phyloP scores from a whole-genome alignment of 176 grass and related monocot genomes.

The Carex cristatella region DNA sequence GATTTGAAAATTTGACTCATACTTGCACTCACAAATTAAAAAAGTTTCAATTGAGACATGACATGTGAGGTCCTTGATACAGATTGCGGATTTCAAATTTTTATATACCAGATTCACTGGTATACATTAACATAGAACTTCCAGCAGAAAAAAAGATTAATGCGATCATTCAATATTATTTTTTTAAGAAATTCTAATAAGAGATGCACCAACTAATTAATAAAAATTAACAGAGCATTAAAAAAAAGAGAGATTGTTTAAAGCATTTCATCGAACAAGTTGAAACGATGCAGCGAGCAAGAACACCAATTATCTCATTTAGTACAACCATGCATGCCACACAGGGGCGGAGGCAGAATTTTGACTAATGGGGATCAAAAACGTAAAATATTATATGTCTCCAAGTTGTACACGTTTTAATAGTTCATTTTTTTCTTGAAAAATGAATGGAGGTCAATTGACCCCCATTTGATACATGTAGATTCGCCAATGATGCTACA shows the following conservation, averaged over 20 bases:
- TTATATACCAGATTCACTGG: neutral
- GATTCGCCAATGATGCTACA: too few species aligned
- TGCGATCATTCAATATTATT: neutral
- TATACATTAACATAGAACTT: neutral
- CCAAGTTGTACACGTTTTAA: too few species aligned
- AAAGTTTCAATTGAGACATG: neutral
- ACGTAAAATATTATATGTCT: too few species aligned
- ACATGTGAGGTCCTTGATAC: neutral
- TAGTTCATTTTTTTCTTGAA: too few species aligned
- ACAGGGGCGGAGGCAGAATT: too few species aligned
- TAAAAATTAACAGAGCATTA: neutral
- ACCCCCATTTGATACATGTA: too few species aligned
- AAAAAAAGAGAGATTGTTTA: neutral
- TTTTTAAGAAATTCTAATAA: neutral
- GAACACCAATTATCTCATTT: conserved; percentile 2
- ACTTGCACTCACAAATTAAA: too few species aligned
- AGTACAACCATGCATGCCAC: neutral
- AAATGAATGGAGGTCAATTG: too few species aligned
- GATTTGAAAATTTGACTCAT: too few species aligned
- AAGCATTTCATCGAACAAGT: neutral
- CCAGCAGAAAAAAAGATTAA: neutral
- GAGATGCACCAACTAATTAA: neutral
- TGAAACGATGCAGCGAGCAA: neutral
- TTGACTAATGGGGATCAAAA: too few species aligned
- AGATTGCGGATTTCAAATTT: neutral